phyloP scores from a whole-genome alignment of 225 moss, liverwort and hornwort species.

The Marchantia paleacea region DNA sequence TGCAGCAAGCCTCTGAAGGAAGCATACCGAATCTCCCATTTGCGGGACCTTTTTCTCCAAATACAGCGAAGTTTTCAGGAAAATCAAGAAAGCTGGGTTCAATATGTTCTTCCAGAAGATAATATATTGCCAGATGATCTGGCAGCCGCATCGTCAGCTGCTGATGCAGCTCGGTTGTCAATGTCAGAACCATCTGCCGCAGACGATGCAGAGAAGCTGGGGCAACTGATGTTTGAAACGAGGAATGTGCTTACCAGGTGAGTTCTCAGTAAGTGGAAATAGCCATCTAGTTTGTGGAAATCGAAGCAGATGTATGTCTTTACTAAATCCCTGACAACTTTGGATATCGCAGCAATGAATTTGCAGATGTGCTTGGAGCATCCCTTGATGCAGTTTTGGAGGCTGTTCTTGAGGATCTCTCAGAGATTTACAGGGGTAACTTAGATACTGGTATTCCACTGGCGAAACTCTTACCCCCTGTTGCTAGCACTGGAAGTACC shows the following conservation, averaged over 20 bases:
- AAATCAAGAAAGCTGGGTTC: constrained; percentile 64
- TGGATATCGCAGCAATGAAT: constrained; percentile 68
- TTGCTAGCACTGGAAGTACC: constrained; percentile 74
- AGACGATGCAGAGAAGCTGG: constrained; percentile 67
- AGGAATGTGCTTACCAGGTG: constrained; percentile 79
- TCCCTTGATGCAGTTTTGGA: constrained; percentile 80
- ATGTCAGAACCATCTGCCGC: constrained; percentile 23
- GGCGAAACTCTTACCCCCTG: constrained; percentile 88
- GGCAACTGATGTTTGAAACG: constrained; percentile 77
- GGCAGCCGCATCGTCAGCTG: constrained; percentile 63
- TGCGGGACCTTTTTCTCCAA: constrained; percentile 66
- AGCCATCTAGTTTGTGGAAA: neutral
- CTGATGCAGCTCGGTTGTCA: constrained; percentile 49
- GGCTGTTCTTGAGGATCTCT: constrained; percentile 84
- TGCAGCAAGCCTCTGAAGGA: constrained; percentile 67
- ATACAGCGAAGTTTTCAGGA: constrained; percentile 67
- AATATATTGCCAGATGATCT: constrained; percentile 65
- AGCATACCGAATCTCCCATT: constrained; percentile 67
- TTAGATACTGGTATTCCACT: constrained; percentile 75
- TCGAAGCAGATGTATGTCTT: neutral
- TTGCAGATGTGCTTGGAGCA: constrained; percentile 64
- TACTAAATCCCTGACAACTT: neutral
- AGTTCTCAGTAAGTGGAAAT: neutral
- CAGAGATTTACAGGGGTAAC: constrained; percentile 63
- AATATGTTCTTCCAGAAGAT: constrained; percentile 81